Base-by-base conservation (phyloP, 768 basidiomycete genomes). In the Tylopilus plumbeoviolaceoides region DNA sequence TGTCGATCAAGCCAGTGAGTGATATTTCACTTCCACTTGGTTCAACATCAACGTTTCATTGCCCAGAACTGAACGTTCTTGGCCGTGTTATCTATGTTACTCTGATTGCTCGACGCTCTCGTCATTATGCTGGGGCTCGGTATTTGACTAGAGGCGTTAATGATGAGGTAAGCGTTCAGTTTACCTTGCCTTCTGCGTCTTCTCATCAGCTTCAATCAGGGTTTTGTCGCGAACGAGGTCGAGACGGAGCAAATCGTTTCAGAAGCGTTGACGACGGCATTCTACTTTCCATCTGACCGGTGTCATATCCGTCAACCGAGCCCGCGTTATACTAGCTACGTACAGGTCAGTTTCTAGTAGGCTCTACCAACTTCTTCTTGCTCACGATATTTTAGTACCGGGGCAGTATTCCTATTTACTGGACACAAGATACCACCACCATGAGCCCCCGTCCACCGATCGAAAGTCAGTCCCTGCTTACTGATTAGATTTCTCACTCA, bases 171-270 rank as follows among this genome's bases (percentile, higher is more conserved):
- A 25, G 21, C 14, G 14, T 17, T 15, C 15, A 36, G 7, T 5
- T 18, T 35, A 7, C 17, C 7, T 5, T 21, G 1, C 17, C 12
- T 42, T 15, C 23, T 2, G 12, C 17, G 1, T 18, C n/a, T 27
- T 15, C 28, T 59, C 31, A 57, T 39, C 31, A 15, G 9, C 12
- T 27, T 36, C 40, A 56, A 30, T 30, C 8, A 97, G 93, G 97
- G 97, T 4, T 92, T 95, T 65, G 95, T 98, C 10, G 95, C 95
- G 3, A 99, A 99, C 64, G 97, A 98, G 69, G 97, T 99, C 2
- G 97, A 99, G 71, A 97, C 94, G 0, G 97, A 99, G 67, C 97
- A 99, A 63, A 95, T 99, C 47, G 91, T 95, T 0, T 89, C 87
- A 8, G 94, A 95, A 64, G 88, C 90, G 0, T 66, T 91, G 6